These are phyloP conservation scores for Mucor circinelloides DNA, from an alignment of 371 early-diverging fungal species.

Conservation along the genomic window DNA sequence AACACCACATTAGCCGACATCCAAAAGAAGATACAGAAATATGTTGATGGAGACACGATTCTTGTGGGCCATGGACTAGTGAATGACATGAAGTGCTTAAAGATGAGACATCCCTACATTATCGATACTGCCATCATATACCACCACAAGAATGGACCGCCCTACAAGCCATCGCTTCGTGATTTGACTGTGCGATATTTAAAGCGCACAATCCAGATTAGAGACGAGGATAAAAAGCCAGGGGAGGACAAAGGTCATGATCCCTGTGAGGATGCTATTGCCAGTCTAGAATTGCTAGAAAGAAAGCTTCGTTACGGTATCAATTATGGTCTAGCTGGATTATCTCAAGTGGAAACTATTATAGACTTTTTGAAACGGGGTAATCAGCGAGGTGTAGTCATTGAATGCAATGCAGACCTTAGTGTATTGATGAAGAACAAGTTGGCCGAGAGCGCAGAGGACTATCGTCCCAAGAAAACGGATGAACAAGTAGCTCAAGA, in stretches of 20 bases:
- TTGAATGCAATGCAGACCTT: constrained; percentile 20
- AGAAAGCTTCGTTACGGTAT: constrained; percentile 47
- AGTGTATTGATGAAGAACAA: constrained; percentile 12
- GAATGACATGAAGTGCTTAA: constrained; percentile 71
- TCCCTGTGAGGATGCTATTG: constrained; percentile 69
- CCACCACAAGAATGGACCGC: constrained; percentile 63
- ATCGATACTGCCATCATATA: constrained; percentile 73
- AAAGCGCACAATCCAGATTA: constrained; percentile 56
- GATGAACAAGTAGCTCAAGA: constrained; percentile 22
- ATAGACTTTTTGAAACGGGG: constrained; percentile 17
- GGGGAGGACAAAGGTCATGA: constrained; percentile 61
- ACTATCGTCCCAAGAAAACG: constrained; percentile 10
- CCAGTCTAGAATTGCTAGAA: constrained; percentile 67
- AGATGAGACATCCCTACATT: constrained; percentile 59
- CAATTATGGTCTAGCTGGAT: constrained; percentile 28
- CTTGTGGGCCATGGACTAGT: constrained; percentile 78
- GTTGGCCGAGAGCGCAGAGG: constrained; percentile 8
- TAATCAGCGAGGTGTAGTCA: constrained; percentile 14
- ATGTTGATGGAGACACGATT: constrained; percentile 57
- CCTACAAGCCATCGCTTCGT: constrained; percentile 57
- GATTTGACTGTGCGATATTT: constrained; percentile 60
- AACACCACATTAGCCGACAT: constrained; percentile 57
- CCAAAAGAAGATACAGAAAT: constrained; percentile 40
- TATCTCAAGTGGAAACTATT: constrained; percentile 26
- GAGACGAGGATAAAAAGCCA: constrained; percentile 18